A percentile compares a stretch with the other conserved stretches of the same genome.
Conservation (phyloP, 306 rosid species). For the Argentina anserina region DNA sequence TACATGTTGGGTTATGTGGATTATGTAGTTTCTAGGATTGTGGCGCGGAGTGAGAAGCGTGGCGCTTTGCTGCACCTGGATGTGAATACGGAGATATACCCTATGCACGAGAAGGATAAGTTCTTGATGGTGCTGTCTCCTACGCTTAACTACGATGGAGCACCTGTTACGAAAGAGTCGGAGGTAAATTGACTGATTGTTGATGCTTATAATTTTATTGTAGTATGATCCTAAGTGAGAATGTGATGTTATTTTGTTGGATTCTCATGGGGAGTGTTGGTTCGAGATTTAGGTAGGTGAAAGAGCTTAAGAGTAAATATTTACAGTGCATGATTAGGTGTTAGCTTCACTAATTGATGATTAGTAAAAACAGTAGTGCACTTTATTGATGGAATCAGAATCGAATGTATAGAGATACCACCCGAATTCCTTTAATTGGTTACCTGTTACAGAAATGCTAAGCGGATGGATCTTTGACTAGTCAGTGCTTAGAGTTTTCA, state of each 20-base stretch:
- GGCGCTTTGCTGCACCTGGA: slow-evolving; percentile 62
- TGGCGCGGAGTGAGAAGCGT: slow-evolving; percentile 70
- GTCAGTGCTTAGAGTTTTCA: background rate
- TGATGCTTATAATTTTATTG: background rate
- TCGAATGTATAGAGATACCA: background rate
- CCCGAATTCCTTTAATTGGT: background rate
- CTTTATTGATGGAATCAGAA: background rate
- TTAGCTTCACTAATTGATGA: background rate
- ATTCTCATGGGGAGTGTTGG: background rate
- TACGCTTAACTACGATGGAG: slow-evolving; percentile 52
- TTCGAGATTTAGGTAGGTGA: background rate
- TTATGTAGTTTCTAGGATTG: slow-evolving; percentile 64
- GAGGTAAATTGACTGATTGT: slow-evolving; percentile 47
- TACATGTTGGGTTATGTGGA: slow-evolving; percentile 1
- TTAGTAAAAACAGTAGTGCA: background rate
- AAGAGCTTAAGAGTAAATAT: background rate
- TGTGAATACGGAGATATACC: slow-evolving; percentile 81
- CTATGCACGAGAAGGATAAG: slow-evolving; percentile 51
- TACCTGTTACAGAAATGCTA: background rate
- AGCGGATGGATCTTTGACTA: background rate
- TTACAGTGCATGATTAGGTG: background rate
- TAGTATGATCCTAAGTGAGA: background rate
- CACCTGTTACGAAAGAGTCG: slow-evolving; percentile 16
- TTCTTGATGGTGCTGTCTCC: slow-evolving; percentile 72
- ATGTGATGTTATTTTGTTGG: background rate